Conservation (phyloP, 768 basidiomycete genomes). For the Phaeotremella skinneri region DNA sequence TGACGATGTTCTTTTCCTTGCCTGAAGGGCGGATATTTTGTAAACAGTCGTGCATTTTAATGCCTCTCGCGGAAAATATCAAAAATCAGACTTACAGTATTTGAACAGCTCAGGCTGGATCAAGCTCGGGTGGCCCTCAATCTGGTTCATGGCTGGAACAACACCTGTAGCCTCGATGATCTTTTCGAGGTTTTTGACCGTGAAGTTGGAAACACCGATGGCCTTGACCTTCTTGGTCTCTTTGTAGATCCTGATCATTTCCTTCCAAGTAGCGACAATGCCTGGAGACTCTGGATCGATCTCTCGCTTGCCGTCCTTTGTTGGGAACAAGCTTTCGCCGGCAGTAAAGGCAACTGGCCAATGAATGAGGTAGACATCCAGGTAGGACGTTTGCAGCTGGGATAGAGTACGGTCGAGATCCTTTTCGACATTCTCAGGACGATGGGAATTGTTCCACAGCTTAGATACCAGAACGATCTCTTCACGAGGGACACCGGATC, state of each 20-base stretch:
- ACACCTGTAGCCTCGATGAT: slow-evolving; percentile 70
- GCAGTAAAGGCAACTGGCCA: slow-evolving; percentile 35
- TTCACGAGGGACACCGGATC: slow-evolving; percentile 31
- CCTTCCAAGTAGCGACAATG: slow-evolving; percentile 36
- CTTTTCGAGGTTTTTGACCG: slow-evolving; percentile 63
- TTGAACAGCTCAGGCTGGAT: slow-evolving; percentile 69
- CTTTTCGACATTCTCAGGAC: slow-evolving; percentile 58
- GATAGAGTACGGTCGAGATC: slow-evolving; percentile 73
- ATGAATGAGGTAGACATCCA: slow-evolving; percentile 66
- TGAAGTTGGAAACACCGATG: slow-evolving; percentile 81
- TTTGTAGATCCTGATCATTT: slow-evolving; percentile 51
- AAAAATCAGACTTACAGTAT: slow-evolving; percentile 62
- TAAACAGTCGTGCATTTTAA: slow-evolving; percentile 7
- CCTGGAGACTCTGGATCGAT: slow-evolving; percentile 28
- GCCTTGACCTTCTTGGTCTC: slow-evolving; percentile 70
- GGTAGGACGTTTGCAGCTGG: slow-evolving; percentile 69
- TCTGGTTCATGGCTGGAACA: slow-evolving; percentile 72
- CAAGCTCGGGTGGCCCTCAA: slow-evolving; percentile 74
- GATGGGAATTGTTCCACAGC: slow-evolving; percentile 23
- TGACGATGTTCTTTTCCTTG: slow-evolving; percentile 41
- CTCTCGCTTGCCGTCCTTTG: slow-evolving; percentile 22
- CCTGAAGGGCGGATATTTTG: slow-evolving; percentile 49
- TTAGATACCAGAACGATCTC: slow-evolving; percentile 36
- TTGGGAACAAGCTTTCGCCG: slow-evolving; percentile 14
- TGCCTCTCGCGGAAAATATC: not conserved